phyloP scores from a whole-genome alignment of 2,329 filamentous ascomycete species.

The Fusarium buxicola region DNA sequence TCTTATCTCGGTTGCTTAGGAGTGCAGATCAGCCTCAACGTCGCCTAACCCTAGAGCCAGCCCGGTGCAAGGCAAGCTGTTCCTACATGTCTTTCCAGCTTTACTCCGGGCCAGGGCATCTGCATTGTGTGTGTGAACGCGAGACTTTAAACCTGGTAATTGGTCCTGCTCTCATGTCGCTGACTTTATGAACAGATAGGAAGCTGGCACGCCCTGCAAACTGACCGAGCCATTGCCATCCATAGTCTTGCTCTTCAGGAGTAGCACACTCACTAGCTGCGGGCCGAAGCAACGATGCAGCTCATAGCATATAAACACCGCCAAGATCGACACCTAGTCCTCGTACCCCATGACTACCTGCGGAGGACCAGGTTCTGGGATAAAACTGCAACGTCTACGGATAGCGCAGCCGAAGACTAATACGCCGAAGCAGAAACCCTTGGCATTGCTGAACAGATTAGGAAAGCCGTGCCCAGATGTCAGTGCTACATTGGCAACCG shows the following conservation, averaged over 20 bases:
- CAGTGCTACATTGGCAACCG: conserved; percentile 15
- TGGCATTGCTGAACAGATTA: conserved; percentile 15
- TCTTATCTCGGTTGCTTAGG: conserved; percentile 36
- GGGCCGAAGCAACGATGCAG: conserved; percentile 4
- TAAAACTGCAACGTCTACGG: background rate
- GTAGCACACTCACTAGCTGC: background rate
- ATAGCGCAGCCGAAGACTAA: conserved; percentile 6
- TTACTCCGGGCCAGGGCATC: conserved; percentile 14
- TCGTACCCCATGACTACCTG: background rate
- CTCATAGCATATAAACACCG: conserved; percentile 11
- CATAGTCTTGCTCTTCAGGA: background rate
- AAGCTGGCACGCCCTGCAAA: background rate
- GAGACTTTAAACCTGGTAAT: background rate
- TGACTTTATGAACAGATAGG: background rate
- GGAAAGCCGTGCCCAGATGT: conserved; percentile 11
- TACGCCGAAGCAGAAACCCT: too few relatives aligned
- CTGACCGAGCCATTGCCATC: background rate
- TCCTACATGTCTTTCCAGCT: background rate
- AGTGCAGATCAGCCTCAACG: conserved; percentile 20
- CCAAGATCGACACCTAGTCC: conserved; percentile 16
- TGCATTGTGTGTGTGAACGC: conserved; percentile 21
- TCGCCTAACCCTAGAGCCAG: conserved; percentile 18
- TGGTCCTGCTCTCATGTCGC: background rate
- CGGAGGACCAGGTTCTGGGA: conserved; percentile 9
- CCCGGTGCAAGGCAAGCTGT: conserved; percentile 8